These are phyloP conservation scores for Pseudoturritis turrita DNA, from an alignment of 345 rosid genomes.

Conservation along the genomic window DNA sequence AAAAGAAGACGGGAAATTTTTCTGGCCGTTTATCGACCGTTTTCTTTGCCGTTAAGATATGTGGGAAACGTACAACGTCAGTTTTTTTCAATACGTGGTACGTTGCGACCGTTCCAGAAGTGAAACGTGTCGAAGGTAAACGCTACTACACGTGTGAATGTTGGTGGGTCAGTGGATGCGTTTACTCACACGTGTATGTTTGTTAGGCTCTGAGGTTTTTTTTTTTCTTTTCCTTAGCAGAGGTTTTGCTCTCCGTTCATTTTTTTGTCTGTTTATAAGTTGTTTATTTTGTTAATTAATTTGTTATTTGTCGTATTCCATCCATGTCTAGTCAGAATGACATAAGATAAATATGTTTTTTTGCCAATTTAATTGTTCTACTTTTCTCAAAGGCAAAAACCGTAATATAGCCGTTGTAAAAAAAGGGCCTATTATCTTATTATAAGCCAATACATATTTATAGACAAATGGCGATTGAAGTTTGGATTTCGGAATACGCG, in stretches of 20 bases:
- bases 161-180: slow-evolving; percentile 6
- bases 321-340: slow-evolving; percentile 3
- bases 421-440: neutral
- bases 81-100: slow-evolving; percentile 29
- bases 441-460: neutral
- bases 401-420: neutral
- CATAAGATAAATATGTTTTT: neutral
- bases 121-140: slow-evolving; percentile 18
- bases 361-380: neutral
- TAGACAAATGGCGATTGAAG: neutral
- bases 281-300: neutral
- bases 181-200: slow-evolving; percentile 15
- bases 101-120: slow-evolving; percentile 25
- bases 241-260: neutral
- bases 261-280: neutral
- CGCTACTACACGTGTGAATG: neutral
- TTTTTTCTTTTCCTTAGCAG: too few relatives aligned
- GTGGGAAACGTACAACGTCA: slow-evolving; percentile 21
- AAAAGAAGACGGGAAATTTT: neutral
- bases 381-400: neutral
- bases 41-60: slow-evolving; percentile 24
- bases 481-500: neutral
- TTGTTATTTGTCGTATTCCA: neutral
- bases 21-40: neutral
- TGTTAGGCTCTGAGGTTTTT: neutral